Conservation (phyloP, 2,329 filamentous ascomycete species). For the Pestalotiopsis sp. region DNA sequence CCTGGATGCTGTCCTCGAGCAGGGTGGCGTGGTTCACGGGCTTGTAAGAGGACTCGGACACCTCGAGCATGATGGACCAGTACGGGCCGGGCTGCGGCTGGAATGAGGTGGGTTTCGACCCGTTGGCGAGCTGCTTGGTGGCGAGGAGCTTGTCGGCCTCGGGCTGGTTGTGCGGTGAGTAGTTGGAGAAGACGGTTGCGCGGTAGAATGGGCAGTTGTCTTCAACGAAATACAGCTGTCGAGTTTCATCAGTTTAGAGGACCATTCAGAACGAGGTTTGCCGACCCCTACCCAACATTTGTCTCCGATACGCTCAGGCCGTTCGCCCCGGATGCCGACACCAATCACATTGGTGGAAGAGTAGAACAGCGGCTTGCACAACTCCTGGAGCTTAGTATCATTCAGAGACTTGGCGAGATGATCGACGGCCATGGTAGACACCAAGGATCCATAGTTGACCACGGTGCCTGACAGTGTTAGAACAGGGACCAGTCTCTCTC, state of each 20-base stretch:
- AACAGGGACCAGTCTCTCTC: too few species aligned
- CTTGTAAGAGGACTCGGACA: constrained; percentile 95
- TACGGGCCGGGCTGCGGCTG: constrained; percentile 87
- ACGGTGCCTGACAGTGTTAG: constrained; percentile 64
- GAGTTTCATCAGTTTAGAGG: background rate
- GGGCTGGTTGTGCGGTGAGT: constrained; percentile 98
- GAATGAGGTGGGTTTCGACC: constrained; percentile 73
- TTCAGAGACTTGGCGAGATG: constrained; percentile 83
- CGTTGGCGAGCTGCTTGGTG: constrained; percentile 83
- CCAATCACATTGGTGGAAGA: constrained; percentile 97
- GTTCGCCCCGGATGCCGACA: constrained; percentile 87
- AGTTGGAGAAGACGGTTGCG: constrained; percentile 99
- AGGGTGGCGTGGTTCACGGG: constrained; percentile 84
- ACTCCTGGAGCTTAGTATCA: constrained; percentile 77
- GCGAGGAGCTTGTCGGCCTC: constrained; percentile 79
- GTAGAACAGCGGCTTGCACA: constrained; percentile 93
- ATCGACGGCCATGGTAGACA: constrained; percentile 97
- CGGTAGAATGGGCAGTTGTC: constrained; percentile 99
- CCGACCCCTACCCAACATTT: constrained; percentile 83
- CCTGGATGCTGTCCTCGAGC: constrained; percentile 88
- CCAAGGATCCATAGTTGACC: constrained; percentile 86
- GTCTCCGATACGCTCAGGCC: constrained; percentile 94
- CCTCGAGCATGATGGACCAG: constrained; percentile 99
- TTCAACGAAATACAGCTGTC: constrained; percentile 93
- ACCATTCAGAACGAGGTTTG: background rate